Evolutionary conservation across 441 rosid species (phyloP), one percentile per base, ranked within the genome.

Genomic region (Gossypium davidsonii): DNA sequence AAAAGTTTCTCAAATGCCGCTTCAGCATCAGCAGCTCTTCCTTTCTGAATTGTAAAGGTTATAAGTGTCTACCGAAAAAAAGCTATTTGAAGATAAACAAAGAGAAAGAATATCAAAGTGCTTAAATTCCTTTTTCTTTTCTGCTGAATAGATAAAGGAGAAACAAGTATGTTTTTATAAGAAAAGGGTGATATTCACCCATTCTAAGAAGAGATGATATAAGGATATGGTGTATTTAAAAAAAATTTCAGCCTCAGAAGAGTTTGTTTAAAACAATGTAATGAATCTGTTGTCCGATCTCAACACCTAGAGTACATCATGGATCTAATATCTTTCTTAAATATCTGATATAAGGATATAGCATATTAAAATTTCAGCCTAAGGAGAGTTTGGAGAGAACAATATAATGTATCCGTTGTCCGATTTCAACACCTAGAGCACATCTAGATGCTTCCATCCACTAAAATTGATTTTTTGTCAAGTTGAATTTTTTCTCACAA

Each of bases 11-110:
- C 92, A 75, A 84, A 83, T 76, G 77, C 83, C 63, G 79, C 83
- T 82, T 90, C 94, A 64, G 94, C 90, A 82, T 90, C 92, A 73
- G 86, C 80, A 17, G 73, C 84, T 82, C 87, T 85, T 73, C 94
- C 92, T 80, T 82, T 85, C 94, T 90, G 85, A 76, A 72, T 69
- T 52, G 58, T 23, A 71, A 73, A 65, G 42, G 23, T 59, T 62
- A 26, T 75, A 49, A 73, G 69, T 63, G 67, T 53, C 34, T 26
- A 63, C 48, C 21, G 3, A 10, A 14, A 75, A 42, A 78, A 78
- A 4, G 25, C 10, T 51, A 67, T n/a, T 67, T 28, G 11, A 28
- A 5, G 61, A 11, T 28, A 68, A 68, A 68, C 46, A 68, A 17
- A 52, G 60, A 52, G 46, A 49, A 68, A 67, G 44, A 46, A 68